These are phyloP conservation scores for Lolium rigidum DNA, from an alignment of 176 grass and related monocot species.

Conservation along the genomic window DNA sequence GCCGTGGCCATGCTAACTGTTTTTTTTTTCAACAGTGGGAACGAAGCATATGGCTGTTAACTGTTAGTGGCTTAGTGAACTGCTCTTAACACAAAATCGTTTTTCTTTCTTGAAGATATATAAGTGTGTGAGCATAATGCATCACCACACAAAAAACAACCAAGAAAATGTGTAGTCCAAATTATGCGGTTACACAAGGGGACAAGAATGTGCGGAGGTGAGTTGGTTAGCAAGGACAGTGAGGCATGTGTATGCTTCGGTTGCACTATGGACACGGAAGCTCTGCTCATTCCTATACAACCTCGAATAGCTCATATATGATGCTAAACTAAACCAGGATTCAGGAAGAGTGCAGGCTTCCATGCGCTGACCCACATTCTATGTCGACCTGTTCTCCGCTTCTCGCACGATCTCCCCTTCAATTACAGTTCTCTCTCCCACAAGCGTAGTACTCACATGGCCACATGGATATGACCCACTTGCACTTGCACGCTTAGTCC, in stretches of 20 bases:
- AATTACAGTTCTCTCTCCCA: background rate
- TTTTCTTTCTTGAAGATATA: background rate
- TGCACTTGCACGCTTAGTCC: background rate
- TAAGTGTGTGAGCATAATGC: too few species aligned
- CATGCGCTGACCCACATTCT: constrained; percentile 38
- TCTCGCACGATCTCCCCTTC: background rate
- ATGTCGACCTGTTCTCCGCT: constrained; percentile 2
- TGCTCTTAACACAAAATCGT: background rate
- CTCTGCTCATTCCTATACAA: background rate
- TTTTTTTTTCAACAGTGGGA: too few species aligned
- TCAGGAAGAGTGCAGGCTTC: background rate
- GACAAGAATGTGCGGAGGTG: background rate
- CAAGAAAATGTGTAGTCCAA: background rate
- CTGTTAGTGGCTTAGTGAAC: too few species aligned
- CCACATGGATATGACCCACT: background rate
- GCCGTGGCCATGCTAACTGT: too few species aligned
- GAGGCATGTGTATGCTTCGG: background rate
- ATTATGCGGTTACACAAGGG: background rate
- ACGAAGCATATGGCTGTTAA: too few species aligned
- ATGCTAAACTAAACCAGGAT: background rate
- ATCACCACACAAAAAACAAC: background rate
- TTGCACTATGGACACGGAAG: constrained; percentile 1
- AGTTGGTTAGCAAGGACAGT: background rate
- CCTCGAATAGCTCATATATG: background rate
- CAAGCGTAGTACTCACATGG: background rate